Evolutionary conservation across 129 eudicot species (phyloP).

Genomic region (Helichrysum umbraculigerum): DNA sequence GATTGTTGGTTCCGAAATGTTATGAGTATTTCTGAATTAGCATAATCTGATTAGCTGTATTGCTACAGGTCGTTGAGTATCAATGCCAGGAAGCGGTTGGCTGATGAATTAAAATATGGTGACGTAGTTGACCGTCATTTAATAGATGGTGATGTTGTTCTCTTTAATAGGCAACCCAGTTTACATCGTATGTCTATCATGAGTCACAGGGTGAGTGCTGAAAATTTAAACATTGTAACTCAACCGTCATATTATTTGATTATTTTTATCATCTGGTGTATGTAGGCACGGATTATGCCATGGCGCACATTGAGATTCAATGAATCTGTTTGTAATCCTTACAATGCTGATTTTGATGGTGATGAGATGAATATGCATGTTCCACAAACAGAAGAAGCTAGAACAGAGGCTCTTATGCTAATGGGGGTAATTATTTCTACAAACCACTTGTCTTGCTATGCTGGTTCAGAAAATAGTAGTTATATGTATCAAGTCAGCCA

Average conservation of each 20-base stretch:
- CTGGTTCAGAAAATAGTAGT: not conserved
- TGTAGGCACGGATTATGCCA: constrained; percentile 97
- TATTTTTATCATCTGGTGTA: constrained; percentile 14
- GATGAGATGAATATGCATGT: constrained; percentile 99
- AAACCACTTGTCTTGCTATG: constrained; percentile 3
- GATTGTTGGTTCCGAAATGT: constrained; percentile 1
- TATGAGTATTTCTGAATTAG: not conserved
- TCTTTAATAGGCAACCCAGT: constrained; percentile 96
- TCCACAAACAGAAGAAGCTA: constrained; percentile 98
- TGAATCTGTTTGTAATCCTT: constrained; percentile 98
- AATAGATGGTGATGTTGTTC: constrained; percentile 89
- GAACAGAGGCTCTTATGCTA: constrained; percentile 87
- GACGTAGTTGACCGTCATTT: constrained; percentile 81
- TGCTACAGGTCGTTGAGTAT: constrained; percentile 60
- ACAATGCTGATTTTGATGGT: constrained; percentile 99
- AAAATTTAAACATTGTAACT: not conserved
- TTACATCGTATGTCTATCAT: constrained; percentile 98
- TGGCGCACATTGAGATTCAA: constrained; percentile 98
- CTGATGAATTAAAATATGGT: constrained; percentile 86
- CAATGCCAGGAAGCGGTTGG: constrained; percentile 60
- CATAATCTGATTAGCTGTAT: constrained; percentile 1
- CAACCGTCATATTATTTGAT: not conserved
- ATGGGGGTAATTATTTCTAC: constrained; percentile 74
- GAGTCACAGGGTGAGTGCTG: constrained; percentile 76
- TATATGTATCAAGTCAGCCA: not conserved